phyloP scores from a whole-genome alignment of 371 early-diverging fungal species.

The Encephalitozoon hellem region DNA sequence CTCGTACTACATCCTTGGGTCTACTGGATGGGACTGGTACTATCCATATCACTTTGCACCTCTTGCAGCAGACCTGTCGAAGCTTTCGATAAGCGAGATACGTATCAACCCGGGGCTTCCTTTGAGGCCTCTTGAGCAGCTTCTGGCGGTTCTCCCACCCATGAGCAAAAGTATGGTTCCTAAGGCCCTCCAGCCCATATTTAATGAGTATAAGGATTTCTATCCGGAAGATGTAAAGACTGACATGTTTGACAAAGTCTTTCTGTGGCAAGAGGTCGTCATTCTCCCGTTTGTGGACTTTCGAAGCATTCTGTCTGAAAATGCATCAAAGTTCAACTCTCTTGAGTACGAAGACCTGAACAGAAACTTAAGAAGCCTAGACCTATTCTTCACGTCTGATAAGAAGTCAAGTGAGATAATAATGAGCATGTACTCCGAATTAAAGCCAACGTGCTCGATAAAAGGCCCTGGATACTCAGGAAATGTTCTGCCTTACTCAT shows the following conservation, averaged over 20 bases:
- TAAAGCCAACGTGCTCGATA: conserved; percentile 12
- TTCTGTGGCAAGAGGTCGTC: conserved; percentile 76
- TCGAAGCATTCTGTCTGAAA: conserved; percentile 25
- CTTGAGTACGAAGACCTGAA: conserved; percentile 33
- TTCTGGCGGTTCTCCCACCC: conserved; percentile 92
- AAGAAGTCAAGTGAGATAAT: conserved; percentile 11
- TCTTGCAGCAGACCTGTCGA: conserved; percentile 74
- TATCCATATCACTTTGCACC: conserved; percentile 96
- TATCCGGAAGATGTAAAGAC: conserved; percentile 80
- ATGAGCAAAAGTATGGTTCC: conserved; percentile 63
- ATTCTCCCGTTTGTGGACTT: conserved; percentile 58
- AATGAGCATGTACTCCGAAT: conserved; percentile 37
- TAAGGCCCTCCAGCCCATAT: conserved; percentile 67
- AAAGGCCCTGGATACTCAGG: background rate
- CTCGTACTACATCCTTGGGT: conserved; percentile 86
- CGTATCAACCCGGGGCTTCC: conserved; percentile 71
- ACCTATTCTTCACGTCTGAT: conserved; percentile 21
- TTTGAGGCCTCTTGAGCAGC: conserved; percentile 83
- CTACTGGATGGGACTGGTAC: conserved; percentile 92
- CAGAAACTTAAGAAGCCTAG: conserved; percentile 43
- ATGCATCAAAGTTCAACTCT: conserved; percentile 1
- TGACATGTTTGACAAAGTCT: conserved; percentile 92
- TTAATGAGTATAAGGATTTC: conserved; percentile 75
- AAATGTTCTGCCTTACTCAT: background rate
- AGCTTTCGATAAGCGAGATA: conserved; percentile 63